Percentiles rank a stretch among this genome's conserved stretches.
Conservation (phyloP, 768 basidiomycete species). For the Trametopsis cervina region DNA sequence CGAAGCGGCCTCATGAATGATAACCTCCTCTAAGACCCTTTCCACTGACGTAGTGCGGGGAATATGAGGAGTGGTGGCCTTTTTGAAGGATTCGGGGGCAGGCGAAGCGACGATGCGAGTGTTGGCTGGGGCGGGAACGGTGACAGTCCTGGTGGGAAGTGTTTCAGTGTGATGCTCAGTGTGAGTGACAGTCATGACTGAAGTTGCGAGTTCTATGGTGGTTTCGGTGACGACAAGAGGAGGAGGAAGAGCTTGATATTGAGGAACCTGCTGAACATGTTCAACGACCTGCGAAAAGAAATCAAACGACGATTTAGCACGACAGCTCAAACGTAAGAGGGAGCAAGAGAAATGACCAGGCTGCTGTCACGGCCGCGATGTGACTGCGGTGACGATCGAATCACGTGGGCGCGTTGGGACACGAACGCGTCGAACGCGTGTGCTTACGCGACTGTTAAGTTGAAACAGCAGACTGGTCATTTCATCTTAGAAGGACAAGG, state of each 20-base stretch:
- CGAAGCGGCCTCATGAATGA: constrained; percentile 15
- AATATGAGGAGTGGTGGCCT: constrained; percentile 46
- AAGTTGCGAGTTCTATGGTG: constrained; percentile 42
- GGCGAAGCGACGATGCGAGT: constrained; percentile 72
- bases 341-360: constrained; percentile 26
- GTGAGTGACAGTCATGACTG: constrained; percentile 41
- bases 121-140: constrained; percentile 69
- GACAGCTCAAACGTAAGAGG: constrained; percentile 14
- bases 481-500: constrained; percentile 48
- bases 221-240: constrained; percentile 46
- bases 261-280: constrained; percentile 9
- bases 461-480: constrained; percentile 21
- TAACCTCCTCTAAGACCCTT: constrained; percentile 53
- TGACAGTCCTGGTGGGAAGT: constrained; percentile 38
- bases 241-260: constrained; percentile 34
- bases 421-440: constrained; percentile 29
- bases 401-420: constrained; percentile 33
- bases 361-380: constrained; percentile 16
- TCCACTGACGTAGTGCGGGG: constrained; percentile 73
- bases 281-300: constrained; percentile 7
- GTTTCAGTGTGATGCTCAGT: constrained; percentile 29
- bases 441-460: constrained; percentile 3
- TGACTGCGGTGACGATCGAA: constrained; percentile 14
- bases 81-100: constrained; percentile 56
- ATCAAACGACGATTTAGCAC: constrained; percentile 21